phyloP scores from a whole-genome alignment of 208 protist species.

The Crithidia brevicula region DNA sequence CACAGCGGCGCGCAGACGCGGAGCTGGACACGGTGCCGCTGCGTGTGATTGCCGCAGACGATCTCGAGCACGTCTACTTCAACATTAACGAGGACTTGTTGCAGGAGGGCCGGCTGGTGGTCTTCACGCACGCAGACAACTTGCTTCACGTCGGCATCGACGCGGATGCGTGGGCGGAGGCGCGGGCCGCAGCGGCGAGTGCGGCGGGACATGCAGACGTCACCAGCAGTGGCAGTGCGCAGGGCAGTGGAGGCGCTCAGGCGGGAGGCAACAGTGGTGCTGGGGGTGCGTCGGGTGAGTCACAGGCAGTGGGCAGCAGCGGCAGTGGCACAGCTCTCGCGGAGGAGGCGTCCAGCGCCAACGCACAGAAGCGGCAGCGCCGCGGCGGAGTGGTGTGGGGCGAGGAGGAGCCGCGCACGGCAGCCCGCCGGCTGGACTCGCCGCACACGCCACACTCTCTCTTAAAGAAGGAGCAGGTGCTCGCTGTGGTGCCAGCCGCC shows the following conservation, averaged over 20 bases:
- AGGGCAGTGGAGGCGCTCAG: neutral
- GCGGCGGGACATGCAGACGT: neutral
- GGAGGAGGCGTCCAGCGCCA: neutral
- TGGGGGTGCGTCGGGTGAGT: neutral
- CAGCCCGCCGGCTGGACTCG: constrained; percentile 21
- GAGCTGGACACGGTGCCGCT: constrained; percentile 46
- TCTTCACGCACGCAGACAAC: constrained; percentile 54
- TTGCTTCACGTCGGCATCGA: constrained; percentile 37
- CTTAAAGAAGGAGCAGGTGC: constrained; percentile 54
- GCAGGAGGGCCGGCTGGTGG: constrained; percentile 37
- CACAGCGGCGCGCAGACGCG: constrained; percentile 22
- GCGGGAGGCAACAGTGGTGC: neutral
- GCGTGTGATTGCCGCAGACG: constrained; percentile 34
- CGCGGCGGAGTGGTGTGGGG: constrained; percentile 5
- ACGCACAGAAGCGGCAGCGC: constrained; percentile 13
- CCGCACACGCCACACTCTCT: constrained; percentile 19
- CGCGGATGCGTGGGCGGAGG: constrained; percentile 23
- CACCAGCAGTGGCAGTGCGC: neutral
- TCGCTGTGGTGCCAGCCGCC: constrained; percentile 44
- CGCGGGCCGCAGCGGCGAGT: constrained; percentile 9
- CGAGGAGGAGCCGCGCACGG: constrained; percentile 7
- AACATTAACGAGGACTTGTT: constrained; percentile 61
- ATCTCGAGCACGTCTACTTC: constrained; percentile 52
- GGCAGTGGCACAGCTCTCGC: neutral
- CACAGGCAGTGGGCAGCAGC: neutral